Evolutionary conservation across 257 asterid genomes (phyloP), one percentile per base, ranked within the genome.

Genomic region (Plantago ovata): DNA sequence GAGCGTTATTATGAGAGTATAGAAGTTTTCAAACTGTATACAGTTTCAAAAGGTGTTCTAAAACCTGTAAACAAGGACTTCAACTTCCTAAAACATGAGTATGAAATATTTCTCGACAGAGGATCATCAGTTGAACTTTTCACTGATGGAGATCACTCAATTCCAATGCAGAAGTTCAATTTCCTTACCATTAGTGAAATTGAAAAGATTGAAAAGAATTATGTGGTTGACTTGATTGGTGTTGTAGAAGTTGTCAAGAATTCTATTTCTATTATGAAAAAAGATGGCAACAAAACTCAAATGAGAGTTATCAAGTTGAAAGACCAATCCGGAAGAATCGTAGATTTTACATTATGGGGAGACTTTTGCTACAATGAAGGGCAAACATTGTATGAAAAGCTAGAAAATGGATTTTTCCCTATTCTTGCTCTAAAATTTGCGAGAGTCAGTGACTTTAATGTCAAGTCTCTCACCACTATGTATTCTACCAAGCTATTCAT

Each of bases 341-440:
- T 89, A 53, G 97, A 89, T 71, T 65, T 89, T 64, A 84, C 95
- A 72, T 40, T 89, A 68, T 89, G 97, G 97, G 97, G 88, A 59
- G 80, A 72, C 60, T 89, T 84, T 63, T 82, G 93, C 77, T 80
- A 80, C 64, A 80, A 81, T 14, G 94, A 86, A 73, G 97, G 97
- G n/a, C 89, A 80, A 71, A 75, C 81, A 21, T 88, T 89, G 33
- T 95, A 89, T 63, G 70, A 63, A 58, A 67, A 77, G 77, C 84
- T 92, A 41, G 95, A 89, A 66, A 78, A 94, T 42, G 97, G 94
- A 36, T n/a, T 68, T 60, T 7, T 82, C 64, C 65, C 93, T 95
- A 32, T 83, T 89, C 64, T 71, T 89, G 97, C 95, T 4, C 83
- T 89, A 66, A 89, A 89, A 75, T 70, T 90, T 64, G 80, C 77